Conservation (phyloP, 208 protist species). For the Leishmania lainsoni region DNA sequence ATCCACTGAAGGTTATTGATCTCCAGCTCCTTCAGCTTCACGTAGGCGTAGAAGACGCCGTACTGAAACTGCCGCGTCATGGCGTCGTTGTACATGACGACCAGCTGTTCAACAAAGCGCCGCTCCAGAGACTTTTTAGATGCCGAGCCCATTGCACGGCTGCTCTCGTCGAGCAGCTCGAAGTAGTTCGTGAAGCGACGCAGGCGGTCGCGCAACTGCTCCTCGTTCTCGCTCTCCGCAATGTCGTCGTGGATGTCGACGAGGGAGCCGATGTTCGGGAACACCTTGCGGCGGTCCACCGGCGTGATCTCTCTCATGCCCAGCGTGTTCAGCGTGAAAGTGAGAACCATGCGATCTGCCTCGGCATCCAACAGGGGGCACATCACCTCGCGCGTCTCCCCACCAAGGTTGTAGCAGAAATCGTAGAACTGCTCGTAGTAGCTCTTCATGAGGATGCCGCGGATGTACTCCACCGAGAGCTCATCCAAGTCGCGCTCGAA, state of each 20-base stretch:
- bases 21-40: conserved; percentile 94
- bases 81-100: conserved; percentile 84
- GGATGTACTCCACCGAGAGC: conserved; percentile 98
- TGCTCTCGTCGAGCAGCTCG: conserved; percentile 79
- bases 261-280: conserved; percentile 90
- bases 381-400: conserved; percentile 92
- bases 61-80: conserved; percentile 93
- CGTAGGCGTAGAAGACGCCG: conserved; percentile 93
- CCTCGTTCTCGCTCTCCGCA: conserved; percentile 77
- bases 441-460: conserved; percentile 97
- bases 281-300: conserved; percentile 80
- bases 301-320: conserved; percentile 88
- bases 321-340: conserved; percentile 98
- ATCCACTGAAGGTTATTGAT: conserved; percentile 94
- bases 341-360: conserved; percentile 97
- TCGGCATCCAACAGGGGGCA: conserved; percentile 93
- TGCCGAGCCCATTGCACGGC: conserved; percentile 51
- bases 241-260: conserved; percentile 91
- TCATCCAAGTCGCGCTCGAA: conserved; percentile 89
- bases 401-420: conserved; percentile 91
- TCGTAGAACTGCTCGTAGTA: conserved; percentile 99
- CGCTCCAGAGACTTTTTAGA: conserved; percentile 83
- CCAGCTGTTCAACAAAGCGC: conserved; percentile 86
- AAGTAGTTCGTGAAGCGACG: conserved; percentile 76
- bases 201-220: conserved; percentile 81